Percentiles rank a stretch among this genome's conserved stretches.
Conservation (phyloP, 345 rosid genomes). For the Rhodamnia argentea region DNA sequence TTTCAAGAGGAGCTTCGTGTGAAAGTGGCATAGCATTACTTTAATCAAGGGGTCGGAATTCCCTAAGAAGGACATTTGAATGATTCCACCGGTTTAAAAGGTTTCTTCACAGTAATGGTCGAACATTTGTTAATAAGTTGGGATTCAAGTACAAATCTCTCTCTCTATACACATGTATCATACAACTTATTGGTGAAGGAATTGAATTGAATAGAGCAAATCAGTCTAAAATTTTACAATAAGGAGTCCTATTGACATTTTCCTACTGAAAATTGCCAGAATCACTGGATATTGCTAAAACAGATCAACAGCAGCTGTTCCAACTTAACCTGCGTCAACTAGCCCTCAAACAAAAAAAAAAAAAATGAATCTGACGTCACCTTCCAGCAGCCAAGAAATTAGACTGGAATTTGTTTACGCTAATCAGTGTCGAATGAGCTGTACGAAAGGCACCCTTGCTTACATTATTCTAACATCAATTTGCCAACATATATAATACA, state of each 20-base stretch:
- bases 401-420: background rate
- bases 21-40: background rate
- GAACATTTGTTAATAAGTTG: background rate
- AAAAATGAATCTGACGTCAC: background rate
- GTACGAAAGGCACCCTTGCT: background rate
- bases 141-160: background rate
- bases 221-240: background rate
- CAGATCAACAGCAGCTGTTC: background rate
- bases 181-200: background rate
- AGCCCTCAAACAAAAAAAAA: background rate
- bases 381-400: background rate
- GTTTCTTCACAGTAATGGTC: background rate
- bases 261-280: background rate
- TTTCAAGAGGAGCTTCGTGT: slow-evolving; percentile 9
- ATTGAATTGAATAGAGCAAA: background rate
- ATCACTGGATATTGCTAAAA: background rate
- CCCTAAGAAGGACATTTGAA: background rate
- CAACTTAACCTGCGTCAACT: background rate
- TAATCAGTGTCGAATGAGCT: background rate
- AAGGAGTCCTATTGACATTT: background rate
- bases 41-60: background rate
- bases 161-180: background rate
- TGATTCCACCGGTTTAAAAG: background rate
- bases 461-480: slow-evolving; percentile 6
- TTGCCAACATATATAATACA: slow-evolving; percentile 2